Evolutionary conservation across 164 flowering plant species (phyloP).

Genomic region (Nymphaea colorata): DNA sequence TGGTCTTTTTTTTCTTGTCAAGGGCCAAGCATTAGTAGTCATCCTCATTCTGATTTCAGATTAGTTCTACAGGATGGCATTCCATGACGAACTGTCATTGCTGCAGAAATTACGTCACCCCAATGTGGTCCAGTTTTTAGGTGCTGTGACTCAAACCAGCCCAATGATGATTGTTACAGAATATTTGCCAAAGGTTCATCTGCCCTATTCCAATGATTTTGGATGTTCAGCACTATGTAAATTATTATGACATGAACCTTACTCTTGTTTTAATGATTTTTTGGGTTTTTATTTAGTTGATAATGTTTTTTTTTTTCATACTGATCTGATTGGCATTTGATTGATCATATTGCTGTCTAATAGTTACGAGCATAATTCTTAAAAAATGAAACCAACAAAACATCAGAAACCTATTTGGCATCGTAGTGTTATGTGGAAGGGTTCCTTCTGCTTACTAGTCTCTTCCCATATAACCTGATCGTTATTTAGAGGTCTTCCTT

Average conservation of each 20-base stretch:
- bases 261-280: too few relatives aligned
- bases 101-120: slow-evolving; percentile 93
- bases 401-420: too few relatives aligned
- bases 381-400: too few relatives aligned
- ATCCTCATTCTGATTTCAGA: background rate
- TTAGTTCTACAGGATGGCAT: slow-evolving; percentile 49
- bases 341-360: too few relatives aligned
- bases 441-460: too few relatives aligned
- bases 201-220: background rate
- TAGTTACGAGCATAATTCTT: too few relatives aligned
- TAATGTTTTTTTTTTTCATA: too few relatives aligned
- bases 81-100: slow-evolving; percentile 85
- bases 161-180: slow-evolving; percentile 99
- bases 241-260: background rate
- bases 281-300: too few relatives aligned
- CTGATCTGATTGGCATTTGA: too few relatives aligned
- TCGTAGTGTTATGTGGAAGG: too few relatives aligned
- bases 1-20: background rate
- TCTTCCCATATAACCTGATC: too few relatives aligned
- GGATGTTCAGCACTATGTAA: background rate
- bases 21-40: background rate
- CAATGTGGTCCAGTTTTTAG: slow-evolving; percentile 94
- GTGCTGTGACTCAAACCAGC: slow-evolving; percentile 96
- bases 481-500: too few relatives aligned
- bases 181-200: slow-evolving; percentile 69